These are phyloP conservation scores for Actinidia chinensis DNA, from an alignment of 179 eudicot species.

Conservation along the genomic window DNA sequence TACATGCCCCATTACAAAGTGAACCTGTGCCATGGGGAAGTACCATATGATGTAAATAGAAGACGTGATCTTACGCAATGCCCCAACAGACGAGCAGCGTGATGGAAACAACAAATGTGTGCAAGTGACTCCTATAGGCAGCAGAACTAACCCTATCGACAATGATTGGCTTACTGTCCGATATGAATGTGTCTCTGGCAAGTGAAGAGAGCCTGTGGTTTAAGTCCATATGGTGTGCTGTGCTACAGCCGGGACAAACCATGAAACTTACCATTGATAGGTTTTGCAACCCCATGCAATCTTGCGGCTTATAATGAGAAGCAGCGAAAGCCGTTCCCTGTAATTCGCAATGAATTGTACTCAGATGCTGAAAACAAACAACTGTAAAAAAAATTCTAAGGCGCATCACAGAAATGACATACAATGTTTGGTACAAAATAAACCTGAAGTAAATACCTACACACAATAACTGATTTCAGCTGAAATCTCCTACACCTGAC, in stretches of 20 bases:
- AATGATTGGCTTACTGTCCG: conserved; percentile 44
- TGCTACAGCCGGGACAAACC: neutral
- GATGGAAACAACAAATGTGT: conserved; percentile 50
- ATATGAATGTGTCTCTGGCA: conserved; percentile 48
- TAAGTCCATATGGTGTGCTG: conserved; percentile 9
- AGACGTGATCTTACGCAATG: conserved; percentile 71
- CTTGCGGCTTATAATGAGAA: conserved; percentile 53
- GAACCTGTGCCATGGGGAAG: conserved; percentile 12
- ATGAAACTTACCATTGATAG: conserved; percentile 50
- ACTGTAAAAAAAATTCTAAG: neutral
- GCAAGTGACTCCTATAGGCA: conserved; percentile 61
- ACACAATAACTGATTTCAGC: too few species aligned
- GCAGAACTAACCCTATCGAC: conserved; percentile 50
- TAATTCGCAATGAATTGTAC: conserved; percentile 40
- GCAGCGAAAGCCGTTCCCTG: conserved; percentile 79
- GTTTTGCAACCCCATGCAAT: conserved; percentile 50
- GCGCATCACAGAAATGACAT: neutral
- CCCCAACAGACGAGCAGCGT: conserved; percentile 57
- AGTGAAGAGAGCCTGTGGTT: conserved; percentile 5
- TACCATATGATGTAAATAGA: conserved; percentile 64
- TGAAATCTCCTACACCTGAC: too few species aligned
- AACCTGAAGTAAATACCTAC: neutral
- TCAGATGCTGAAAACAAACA: conserved; percentile 11
- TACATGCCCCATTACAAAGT: neutral
- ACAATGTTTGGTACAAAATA: neutral